Evolutionary conservation across 768 basidiomycete species (phyloP).

Genomic region (Trametes villosa): DNA sequence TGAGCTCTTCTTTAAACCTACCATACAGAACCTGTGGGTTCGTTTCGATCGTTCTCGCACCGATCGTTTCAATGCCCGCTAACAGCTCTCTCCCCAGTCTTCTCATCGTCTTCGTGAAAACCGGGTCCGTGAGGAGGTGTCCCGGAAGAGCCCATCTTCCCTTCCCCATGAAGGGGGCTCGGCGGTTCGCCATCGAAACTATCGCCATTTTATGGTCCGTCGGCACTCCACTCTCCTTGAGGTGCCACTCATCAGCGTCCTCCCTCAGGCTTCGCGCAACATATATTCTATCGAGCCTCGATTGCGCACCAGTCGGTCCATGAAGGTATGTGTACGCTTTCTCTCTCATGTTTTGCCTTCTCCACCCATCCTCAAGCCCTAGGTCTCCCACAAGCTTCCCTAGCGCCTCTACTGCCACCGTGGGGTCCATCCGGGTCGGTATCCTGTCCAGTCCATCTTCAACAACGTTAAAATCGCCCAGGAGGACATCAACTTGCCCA

Average conservation of each 20-base stretch:
- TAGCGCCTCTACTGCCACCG: background rate
- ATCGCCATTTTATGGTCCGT: constrained; percentile 12
- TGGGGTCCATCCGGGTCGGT: background rate
- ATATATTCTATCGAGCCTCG: background rate
- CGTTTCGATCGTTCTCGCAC: background rate
- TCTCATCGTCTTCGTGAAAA: background rate
- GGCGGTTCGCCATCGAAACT: background rate
- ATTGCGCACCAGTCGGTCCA: background rate
- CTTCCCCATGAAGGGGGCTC: constrained; percentile 2
- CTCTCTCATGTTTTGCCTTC: background rate
- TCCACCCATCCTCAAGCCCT: background rate
- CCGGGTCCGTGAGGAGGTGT: background rate
- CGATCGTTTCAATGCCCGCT: background rate
- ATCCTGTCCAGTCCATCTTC: constrained; percentile 25
- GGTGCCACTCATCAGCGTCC: background rate
- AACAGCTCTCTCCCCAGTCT: background rate
- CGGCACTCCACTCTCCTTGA: background rate
- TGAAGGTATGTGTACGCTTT: background rate
- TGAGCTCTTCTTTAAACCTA: background rate
- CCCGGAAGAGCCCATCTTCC: constrained; percentile 10
- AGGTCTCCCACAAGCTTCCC: background rate
- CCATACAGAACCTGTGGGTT: background rate
- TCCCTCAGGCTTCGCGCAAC: background rate
- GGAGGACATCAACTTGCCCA: background rate
- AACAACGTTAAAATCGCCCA: constrained; percentile 47